Percentiles rank a stretch among this genome's conserved stretches.
These are phyloP conservation scores for Cladosporium cucumerinum DNA, from an alignment of 2,329 filamentous ascomycete genomes.

Conservation along the genomic window DNA sequence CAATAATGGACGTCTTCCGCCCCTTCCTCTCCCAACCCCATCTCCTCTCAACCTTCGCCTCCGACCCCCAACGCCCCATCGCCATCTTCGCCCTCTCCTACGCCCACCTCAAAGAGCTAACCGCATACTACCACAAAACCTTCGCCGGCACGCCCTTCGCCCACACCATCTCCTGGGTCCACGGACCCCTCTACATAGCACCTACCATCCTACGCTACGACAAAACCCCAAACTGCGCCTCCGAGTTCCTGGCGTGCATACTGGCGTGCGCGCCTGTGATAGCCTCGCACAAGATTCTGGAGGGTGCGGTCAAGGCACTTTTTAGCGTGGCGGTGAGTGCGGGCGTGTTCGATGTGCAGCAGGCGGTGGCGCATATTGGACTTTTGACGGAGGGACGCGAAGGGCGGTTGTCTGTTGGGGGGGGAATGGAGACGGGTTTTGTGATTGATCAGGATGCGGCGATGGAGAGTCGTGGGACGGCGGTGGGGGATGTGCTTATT, in stretches of 20 bases:
- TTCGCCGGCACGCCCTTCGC: neutral
- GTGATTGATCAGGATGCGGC: slow-evolving; percentile 6
- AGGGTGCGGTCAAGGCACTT: neutral
- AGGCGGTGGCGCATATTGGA: neutral
- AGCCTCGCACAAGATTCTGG: neutral
- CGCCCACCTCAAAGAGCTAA: neutral
- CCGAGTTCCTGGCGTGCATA: slow-evolving; percentile 1
- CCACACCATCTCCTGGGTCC: slow-evolving; percentile 10
- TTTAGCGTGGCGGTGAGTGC: slow-evolving; percentile 1
- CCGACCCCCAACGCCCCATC: neutral
- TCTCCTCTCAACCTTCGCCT: neutral
- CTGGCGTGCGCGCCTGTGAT: neutral
- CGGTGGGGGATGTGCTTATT: neutral
- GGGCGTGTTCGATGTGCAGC: neutral
- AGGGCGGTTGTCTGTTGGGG: neutral
- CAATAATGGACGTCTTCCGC: slow-evolving; percentile 7
- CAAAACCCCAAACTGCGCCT: neutral
- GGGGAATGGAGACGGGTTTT: neutral
- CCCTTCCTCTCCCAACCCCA: neutral
- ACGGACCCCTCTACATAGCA: slow-evolving; percentile 8
- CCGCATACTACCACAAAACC: neutral
- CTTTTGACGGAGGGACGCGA: neutral
- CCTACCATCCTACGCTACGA: slow-evolving; percentile 1
- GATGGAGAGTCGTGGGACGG: neutral
- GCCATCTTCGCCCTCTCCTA: slow-evolving; percentile 8